A percentile compares a stretch with the other conserved stretches of the same genome.
Evolutionary conservation across 345 rosid species (phyloP).

Genomic region (Citrus unshiu): DNA sequence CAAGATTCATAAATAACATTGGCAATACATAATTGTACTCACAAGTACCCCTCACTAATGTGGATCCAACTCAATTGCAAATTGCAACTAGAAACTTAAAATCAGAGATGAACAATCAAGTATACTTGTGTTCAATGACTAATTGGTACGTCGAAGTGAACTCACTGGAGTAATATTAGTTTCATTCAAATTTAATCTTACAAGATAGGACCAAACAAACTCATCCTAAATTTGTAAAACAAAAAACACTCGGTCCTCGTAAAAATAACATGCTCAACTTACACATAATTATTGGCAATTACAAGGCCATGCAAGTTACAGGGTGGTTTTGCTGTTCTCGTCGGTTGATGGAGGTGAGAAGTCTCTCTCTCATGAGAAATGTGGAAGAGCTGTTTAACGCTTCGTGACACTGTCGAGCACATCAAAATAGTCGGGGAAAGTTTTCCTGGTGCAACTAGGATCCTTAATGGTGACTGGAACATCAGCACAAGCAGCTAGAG

Average conservation of each 20-base stretch:
- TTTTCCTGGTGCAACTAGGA: constrained; percentile 88
- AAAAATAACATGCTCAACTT: constrained; percentile 12
- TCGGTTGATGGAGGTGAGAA: background rate
- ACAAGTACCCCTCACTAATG: background rate
- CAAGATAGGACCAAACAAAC: constrained; percentile 1
- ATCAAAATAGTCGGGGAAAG: constrained; percentile 95
- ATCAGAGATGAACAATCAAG: background rate
- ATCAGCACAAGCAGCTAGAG: constrained; percentile 93
- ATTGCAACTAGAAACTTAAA: background rate
- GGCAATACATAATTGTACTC: background rate
- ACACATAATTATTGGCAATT: background rate
- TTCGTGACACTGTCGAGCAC: constrained; percentile 72
- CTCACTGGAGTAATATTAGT: background rate
- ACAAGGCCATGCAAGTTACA: constrained; percentile 1
- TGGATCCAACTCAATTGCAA: background rate
- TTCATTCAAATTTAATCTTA: background rate
- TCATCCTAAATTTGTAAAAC: background rate
- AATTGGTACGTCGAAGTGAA: background rate
- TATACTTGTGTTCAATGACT: background rate
- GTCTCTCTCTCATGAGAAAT: background rate
- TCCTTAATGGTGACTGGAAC: constrained; percentile 93
- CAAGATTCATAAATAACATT: background rate
- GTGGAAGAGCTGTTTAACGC: constrained; percentile 28
- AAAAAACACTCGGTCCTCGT: background rate
- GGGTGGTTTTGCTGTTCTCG: background rate